Evolutionary conservation across 106 monocot genomes (phyloP).

Genomic region (Agapanthus africanus): DNA sequence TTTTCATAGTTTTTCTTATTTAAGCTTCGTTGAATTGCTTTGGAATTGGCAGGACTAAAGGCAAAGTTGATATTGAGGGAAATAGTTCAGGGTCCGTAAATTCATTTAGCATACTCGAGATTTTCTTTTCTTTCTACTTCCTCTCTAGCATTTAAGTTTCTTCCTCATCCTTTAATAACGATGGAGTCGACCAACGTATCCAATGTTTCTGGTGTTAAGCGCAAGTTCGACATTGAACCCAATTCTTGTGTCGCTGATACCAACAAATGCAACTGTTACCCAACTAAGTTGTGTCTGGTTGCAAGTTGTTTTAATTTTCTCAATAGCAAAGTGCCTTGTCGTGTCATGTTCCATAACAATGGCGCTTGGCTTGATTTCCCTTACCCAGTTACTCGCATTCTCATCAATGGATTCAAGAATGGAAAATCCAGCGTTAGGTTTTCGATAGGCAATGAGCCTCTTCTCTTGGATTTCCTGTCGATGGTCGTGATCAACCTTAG

Average conservation of each 20-base stretch:
- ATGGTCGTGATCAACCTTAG: conserved; percentile 40
- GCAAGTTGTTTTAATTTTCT: conserved; percentile 30
- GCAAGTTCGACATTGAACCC: no score
- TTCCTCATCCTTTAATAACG: neutral
- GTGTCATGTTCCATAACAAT: conserved; percentile 31
- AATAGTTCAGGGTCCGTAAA: neutral
- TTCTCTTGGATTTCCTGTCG: conserved; percentile 50
- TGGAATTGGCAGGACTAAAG: neutral
- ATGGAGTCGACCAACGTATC: conserved; percentile 6
- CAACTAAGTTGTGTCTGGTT: conserved; percentile 8
- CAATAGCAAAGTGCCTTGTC: conserved; percentile 26
- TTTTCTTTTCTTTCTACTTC: neutral
- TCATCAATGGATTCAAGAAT: conserved; percentile 32
- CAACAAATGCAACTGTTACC: conserved; percentile 14
- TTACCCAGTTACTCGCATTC: conserved; percentile 3
- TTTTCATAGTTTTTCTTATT: neutral
- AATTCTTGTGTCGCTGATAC: no score
- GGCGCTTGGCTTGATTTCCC: conserved; percentile 40
- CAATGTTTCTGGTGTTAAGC: no score
- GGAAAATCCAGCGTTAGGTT: conserved; percentile 20
- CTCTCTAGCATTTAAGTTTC: neutral
- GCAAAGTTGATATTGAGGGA: neutral
- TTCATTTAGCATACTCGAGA: neutral
- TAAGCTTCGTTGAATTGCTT: neutral
- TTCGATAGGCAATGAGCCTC: conserved; percentile 2